Evolutionary conservation across 305 asterid genomes (phyloP).

Genomic region (Fraxinus platypoda): DNA sequence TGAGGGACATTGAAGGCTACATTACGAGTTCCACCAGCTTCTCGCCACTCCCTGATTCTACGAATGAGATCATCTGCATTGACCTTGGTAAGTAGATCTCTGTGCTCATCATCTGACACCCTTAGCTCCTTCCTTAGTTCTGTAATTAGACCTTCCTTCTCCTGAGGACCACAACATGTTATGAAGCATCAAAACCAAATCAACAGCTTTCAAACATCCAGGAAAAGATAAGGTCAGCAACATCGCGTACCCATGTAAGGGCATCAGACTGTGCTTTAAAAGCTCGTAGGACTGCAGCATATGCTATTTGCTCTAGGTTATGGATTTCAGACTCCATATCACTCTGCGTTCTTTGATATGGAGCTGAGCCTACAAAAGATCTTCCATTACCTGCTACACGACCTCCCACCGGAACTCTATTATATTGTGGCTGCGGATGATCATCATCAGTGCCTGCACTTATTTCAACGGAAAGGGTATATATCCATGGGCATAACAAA

Average conservation of each 20-base stretch:
- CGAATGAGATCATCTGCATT: constrained; percentile 84
- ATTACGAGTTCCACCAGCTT: constrained; percentile 62
- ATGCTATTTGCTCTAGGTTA: constrained; percentile 90
- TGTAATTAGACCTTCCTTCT: constrained; percentile 92
- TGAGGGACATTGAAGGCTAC: constrained; percentile 39
- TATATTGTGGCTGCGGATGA: constrained; percentile 45
- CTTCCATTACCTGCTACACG: constrained; percentile 53
- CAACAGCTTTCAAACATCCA: constrained; percentile 9
- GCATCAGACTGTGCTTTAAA: constrained; percentile 99
- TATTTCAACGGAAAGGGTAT: constrained; percentile 16
- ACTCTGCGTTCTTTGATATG: constrained; percentile 51
- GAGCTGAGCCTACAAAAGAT: constrained; percentile 41
- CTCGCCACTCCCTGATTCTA: constrained; percentile 97
- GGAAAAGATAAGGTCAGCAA: constrained; percentile 14
- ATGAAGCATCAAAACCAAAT: constrained; percentile 4
- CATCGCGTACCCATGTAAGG: constrained; percentile 76
- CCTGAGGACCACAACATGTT: constrained; percentile 45
- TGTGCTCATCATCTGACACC: constrained; percentile 97
- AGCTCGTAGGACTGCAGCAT: constrained; percentile 91
- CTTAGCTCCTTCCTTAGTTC: constrained; percentile 95
- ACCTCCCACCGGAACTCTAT: constrained; percentile 41
- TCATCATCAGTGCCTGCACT: constrained; percentile 59
- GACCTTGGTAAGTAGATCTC: constrained; percentile 77
- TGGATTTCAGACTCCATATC: constrained; percentile 92
- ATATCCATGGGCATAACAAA: not conserved